These are phyloP conservation scores for Lycium barbarum DNA, from an alignment of 257 asterid species.

Conservation along the genomic window DNA sequence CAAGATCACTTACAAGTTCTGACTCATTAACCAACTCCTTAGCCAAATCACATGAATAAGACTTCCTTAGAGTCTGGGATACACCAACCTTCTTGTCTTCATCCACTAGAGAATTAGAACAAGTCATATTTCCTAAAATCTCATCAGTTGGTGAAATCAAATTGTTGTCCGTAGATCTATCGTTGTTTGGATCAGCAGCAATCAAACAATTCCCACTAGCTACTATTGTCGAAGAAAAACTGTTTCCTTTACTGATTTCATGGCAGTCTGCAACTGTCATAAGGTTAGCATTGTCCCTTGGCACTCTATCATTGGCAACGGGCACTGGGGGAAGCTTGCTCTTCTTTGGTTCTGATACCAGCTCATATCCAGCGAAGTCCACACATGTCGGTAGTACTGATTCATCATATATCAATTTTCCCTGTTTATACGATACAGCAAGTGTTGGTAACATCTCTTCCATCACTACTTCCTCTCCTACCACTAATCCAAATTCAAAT, in stretches of 20 bases:
- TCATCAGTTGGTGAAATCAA: conserved; percentile 26
- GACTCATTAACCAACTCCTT: conserved; percentile 38
- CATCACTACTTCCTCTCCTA: conserved; percentile 40
- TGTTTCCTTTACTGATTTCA: conserved; percentile 37
- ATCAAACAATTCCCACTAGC: conserved; percentile 40
- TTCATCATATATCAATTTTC: conserved; percentile 58
- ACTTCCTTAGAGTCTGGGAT: conserved; percentile 41
- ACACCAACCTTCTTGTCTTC: conserved; percentile 36
- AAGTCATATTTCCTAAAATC: conserved; percentile 28
- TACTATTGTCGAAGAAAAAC: conserved; percentile 32
- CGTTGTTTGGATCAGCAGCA: conserved; percentile 34
- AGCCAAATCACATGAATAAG: conserved; percentile 46
- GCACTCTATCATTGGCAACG: conserved; percentile 42
- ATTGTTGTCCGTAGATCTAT: conserved; percentile 35
- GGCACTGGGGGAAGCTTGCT: conserved; percentile 56
- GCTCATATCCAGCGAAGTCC: conserved; percentile 57
- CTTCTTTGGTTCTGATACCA: conserved; percentile 46
- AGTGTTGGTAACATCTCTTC: conserved; percentile 49
- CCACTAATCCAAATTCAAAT: conserved; percentile 12
- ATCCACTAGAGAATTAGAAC: conserved; percentile 35
- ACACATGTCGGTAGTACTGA: conserved; percentile 49
- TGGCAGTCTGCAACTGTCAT: conserved; percentile 41
- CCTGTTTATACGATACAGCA: conserved; percentile 53
- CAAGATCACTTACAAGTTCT: conserved; percentile 46
- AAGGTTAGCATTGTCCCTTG: conserved; percentile 45